Base-by-base conservation (phyloP, 345 rosid genomes). In the Dovyalis caffra region DNA sequence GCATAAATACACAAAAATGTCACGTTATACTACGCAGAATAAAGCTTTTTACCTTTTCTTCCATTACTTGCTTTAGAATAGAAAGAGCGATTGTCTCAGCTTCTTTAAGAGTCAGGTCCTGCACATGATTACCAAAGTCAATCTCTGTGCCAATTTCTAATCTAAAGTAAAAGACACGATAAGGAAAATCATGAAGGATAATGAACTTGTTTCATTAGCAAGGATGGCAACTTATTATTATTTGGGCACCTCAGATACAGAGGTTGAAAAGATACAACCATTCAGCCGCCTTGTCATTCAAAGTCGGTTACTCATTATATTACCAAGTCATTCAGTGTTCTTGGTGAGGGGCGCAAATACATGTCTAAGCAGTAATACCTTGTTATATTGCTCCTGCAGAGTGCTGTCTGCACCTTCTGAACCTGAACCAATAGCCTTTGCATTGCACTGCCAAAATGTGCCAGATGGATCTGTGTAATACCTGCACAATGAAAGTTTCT, bases 401-500 rank as follows among this genome's bases (percentile, higher is more conserved):
- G 99, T 88, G 83, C 97, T 92, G 78, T 95, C 97, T 10, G 99
- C 99, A 58, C 99, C 99, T 87, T 92, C 99, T 10, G 97, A 92
- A n/a, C 99, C 97, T 25, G 99, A 95, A 45, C 99, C 99, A 64
- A 95, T 95, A 16, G 99, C 99, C 82, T 95, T 95, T 53, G 94
- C 99, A 83, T 91, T 92, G 91, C 99, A 95, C 77, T 95, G 95
- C 99, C 99, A 95, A 84, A 92, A 95, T 79, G 99, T 95, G 72
- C 99, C 97, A 2, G 99, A 95, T 2, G 98, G 99, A 84, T 95
- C 99, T 2, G 99, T 95, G 69, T 92, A 91, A 78, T 90, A 95
- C 82, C 98, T 92, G 84, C 80, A 85, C 8, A 68, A 74, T 8
- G 73, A 29, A 71, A 25, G 68, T 58, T 37, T 11, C 28, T 28